Evolutionary conservation across 768 basidiomycete species (phyloP).

Genomic region (button mushroom (Agaricus bisporus)): DNA sequence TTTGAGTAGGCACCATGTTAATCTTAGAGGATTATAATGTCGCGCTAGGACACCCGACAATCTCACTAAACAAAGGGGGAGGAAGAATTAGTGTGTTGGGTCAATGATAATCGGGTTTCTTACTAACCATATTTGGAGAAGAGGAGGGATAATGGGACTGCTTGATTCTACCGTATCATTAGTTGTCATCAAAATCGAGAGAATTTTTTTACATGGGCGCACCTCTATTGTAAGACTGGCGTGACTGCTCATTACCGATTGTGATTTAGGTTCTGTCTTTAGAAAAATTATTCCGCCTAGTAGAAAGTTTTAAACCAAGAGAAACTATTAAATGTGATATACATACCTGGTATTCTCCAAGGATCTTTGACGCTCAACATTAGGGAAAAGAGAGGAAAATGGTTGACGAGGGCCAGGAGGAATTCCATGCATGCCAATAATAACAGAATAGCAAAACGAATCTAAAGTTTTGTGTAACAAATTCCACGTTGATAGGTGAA

Average conservation of each 20-base stretch:
- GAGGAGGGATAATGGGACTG: conserved; percentile 41
- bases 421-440: conserved; percentile 61
- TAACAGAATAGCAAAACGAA: conserved; percentile 38
- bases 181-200: too few species aligned
- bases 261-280: not conserved
- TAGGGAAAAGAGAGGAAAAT: conserved; percentile 87
- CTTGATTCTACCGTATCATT: not conserved
- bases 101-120: not conserved
- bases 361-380: conserved; percentile 84
- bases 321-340: not conserved
- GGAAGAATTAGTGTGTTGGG: too few species aligned
- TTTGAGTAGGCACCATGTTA: conserved; percentile 40
- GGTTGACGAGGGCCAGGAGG: conserved; percentile 75
- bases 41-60: conserved; percentile 32
- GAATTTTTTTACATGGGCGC: not conserved
- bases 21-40: conserved; percentile 55
- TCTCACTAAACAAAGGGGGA: conserved; percentile 27
- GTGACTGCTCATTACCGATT: conserved; percentile 10
- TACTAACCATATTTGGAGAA: conserved; percentile 56
- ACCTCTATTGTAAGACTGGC: conserved; percentile 29
- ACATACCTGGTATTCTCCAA: conserved; percentile 69
- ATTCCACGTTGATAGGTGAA: conserved; percentile 34
- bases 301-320: conserved; percentile 11
- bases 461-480: conserved; percentile 20
- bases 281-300: conserved; percentile 19